phyloP scores from a whole-genome alignment of 257 asterid genomes.

The Fraxinus quadrangulata region DNA sequence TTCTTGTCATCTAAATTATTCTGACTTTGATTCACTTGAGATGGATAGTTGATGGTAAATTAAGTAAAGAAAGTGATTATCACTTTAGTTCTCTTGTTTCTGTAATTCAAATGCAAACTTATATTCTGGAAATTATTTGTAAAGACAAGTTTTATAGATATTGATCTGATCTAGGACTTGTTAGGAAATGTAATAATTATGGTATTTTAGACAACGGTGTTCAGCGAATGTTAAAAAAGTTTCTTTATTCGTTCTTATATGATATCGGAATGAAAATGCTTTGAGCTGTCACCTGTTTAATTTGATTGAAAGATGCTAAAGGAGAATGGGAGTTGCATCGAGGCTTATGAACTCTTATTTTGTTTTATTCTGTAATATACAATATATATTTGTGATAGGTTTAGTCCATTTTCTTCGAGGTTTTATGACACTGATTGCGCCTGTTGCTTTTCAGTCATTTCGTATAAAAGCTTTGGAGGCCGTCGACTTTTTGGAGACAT shows the following conservation, averaged over 20 bases:
- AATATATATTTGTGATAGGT: neutral
- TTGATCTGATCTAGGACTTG: neutral
- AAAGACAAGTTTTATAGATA: neutral
- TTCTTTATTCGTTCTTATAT: too few relatives aligned
- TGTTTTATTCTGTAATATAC: neutral
- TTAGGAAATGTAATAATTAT: neutral
- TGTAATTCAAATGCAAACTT: neutral
- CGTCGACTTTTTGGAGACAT: conserved; percentile 69
- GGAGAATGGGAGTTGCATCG: neutral
- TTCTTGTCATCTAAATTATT: conserved; percentile 13
- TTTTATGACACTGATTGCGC: conserved; percentile 14
- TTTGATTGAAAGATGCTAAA: neutral
- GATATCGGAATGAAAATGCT: neutral
- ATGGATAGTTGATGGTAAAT: neutral
- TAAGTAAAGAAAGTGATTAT: neutral
- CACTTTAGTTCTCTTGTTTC: neutral
- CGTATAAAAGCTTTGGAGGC: conserved; percentile 81
- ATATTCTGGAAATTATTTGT: neutral
- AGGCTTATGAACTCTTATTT: neutral
- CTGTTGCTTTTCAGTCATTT: conserved; percentile 53
- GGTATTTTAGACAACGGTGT: neutral
- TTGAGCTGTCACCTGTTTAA: neutral
- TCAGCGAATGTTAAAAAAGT: neutral
- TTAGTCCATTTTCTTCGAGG: neutral
- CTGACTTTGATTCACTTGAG: conserved; percentile 2